Conservation (phyloP, 345 rosid genomes). For the Anacardium occidentale region DNA sequence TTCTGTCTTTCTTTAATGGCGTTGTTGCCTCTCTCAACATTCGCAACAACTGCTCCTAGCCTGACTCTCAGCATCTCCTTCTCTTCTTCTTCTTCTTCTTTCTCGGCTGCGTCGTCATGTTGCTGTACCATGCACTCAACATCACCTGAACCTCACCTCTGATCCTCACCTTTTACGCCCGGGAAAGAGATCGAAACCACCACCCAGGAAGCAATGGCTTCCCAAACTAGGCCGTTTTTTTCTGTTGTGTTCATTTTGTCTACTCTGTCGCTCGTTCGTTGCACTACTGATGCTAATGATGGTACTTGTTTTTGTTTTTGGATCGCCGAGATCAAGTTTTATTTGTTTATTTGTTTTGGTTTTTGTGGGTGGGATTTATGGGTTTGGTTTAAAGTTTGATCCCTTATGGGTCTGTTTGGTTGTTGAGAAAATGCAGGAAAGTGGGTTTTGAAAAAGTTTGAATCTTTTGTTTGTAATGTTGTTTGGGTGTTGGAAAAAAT, state of each 20-base stretch:
- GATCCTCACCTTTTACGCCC: background rate
- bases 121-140: slow-evolving; percentile 23
- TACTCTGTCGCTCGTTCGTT: slow-evolving; percentile 30
- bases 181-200: background rate
- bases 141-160: slow-evolving; percentile 32
- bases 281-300: slow-evolving; percentile 51
- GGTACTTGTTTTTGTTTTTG: slow-evolving; percentile 28
- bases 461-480: slow-evolving; percentile 2
- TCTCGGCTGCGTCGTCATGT: slow-evolving; percentile 16
- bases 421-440: slow-evolving; percentile 31
- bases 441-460: background rate
- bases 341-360: background rate
- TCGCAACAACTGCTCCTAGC: slow-evolving; percentile 26
- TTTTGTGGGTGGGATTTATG: background rate
- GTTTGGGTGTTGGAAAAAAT: background rate
- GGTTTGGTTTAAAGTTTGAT: slow-evolving; percentile 25
- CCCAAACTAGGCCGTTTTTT: slow-evolving; percentile 15
- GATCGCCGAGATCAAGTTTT: background rate
- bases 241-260: slow-evolving; percentile 27
- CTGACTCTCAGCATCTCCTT: slow-evolving; percentile 12
- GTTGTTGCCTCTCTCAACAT: slow-evolving; percentile 30
- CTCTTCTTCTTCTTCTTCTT: slow-evolving; percentile 24
- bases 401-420: slow-evolving; percentile 27
- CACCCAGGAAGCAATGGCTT: slow-evolving; percentile 28
- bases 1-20: slow-evolving; percentile 49